phyloP scores from a whole-genome alignment of 306 rosid species.

The Pueraria montana region DNA sequence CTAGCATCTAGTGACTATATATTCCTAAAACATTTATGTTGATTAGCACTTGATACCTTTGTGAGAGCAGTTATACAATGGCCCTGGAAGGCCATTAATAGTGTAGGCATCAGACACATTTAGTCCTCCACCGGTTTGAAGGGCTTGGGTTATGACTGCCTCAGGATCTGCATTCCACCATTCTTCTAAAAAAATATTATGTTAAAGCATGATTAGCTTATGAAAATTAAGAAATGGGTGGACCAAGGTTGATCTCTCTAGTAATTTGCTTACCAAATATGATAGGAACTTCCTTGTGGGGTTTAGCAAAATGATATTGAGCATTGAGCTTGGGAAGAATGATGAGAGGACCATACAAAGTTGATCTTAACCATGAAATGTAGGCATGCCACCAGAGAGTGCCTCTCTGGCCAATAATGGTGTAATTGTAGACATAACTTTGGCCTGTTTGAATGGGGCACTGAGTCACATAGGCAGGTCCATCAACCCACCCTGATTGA shows the following conservation, averaged over 20 bases:
- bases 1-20: not conserved
- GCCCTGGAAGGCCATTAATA: slow-evolving; percentile 81
- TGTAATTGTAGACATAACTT: slow-evolving; percentile 78
- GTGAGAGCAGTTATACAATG: slow-evolving; percentile 70
- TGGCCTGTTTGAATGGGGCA: slow-evolving; percentile 77
- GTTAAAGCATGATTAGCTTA: slow-evolving; percentile 5
- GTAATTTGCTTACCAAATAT: slow-evolving; percentile 51
- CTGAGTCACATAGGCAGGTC: slow-evolving; percentile 71
- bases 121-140: slow-evolving; percentile 77
- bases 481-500: slow-evolving; percentile 63
- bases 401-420: slow-evolving; percentile 74
- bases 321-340: slow-evolving; percentile 64
- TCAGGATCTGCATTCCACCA: slow-evolving; percentile 83
- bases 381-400: slow-evolving; percentile 83
- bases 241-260: not conserved
- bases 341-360: slow-evolving; percentile 71
- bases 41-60: slow-evolving; percentile 58
- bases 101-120: slow-evolving; percentile 89
- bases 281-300: slow-evolving; percentile 61
- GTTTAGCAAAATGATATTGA: slow-evolving; percentile 59
- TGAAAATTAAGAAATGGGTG: not conserved
- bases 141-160: slow-evolving; percentile 69
- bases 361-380: slow-evolving; percentile 72
- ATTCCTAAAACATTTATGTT: slow-evolving; percentile 5
- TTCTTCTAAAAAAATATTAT: slow-evolving; percentile 59